Evolutionary conservation across 208 protist genomes (phyloP), one percentile per base, ranked within the genome.

Genomic region (Acanthamoeba castellanii): DNA sequence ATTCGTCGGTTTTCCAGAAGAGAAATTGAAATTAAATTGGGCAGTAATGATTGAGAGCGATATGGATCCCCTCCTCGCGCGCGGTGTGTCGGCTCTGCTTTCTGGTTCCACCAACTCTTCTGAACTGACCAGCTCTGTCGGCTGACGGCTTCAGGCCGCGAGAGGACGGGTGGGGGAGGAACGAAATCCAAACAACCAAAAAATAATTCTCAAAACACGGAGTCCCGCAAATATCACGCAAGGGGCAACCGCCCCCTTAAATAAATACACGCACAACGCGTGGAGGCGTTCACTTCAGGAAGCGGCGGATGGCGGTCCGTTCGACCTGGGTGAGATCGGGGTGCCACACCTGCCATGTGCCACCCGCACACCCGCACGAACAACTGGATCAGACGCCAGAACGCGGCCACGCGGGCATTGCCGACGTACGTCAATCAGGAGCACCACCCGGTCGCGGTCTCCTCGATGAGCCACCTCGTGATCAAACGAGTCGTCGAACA

Each of bases 401-500:
- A 25, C 11, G 4, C 20, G 22, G 18, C 11, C 27, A 30, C 37
- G 37, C 37, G 37, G 3, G 0, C 3, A 3, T 3, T 37, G 37
- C 37, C 37, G 0, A 37, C 74, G 74, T 22, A 93, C 91, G n/a
- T 94, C 91, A 14, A 94, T 47, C 5, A 94, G 91, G 14, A 94
- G 72, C 18, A 94, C 91, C 22, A 94, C 91, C 1, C 91, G 42
- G n/a, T 94, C 91, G 25, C n/a, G 30, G 18, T 78, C 30, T 25
- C 91, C 91, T 66, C 18, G 7, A 34, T 94, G 64, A 5, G 45
- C 18, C 47, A 94, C 91, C 37, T 94, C 91, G 50, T 94, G 91
- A 16, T 85, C 91, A 42, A 94, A 94, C 0, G 68, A 85, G 52
- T 94, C 91, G 42, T 94, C 91, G 32, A 94, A 94, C 68, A 94